A percentile compares a stretch with the other conserved stretches of the same genome.
phyloP scores from a whole-genome alignment of 805 yeast genomes.

The Barnettozyma vustinii region DNA sequence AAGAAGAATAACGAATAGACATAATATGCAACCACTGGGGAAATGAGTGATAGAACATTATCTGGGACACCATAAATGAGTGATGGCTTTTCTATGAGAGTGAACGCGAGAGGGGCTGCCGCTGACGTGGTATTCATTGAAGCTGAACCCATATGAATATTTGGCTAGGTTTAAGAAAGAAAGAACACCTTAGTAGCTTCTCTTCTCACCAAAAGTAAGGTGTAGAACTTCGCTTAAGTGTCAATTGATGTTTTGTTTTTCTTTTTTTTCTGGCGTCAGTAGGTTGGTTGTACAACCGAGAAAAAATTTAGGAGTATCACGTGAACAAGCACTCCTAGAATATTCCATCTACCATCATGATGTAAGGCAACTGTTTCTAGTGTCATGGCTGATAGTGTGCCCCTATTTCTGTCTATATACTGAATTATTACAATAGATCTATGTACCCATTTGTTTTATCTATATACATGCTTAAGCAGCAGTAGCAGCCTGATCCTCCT shows the following conservation, averaged over 20 bases:
- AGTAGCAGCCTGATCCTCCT: background rate
- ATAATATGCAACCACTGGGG: conserved; percentile 88
- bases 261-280: background rate
- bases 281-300: too few species aligned
- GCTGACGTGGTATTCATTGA: background rate
- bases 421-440: background rate
- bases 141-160: background rate
- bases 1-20: conserved; percentile 66
- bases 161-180: background rate
- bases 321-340: background rate
- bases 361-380: too few species aligned
- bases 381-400: too few species aligned
- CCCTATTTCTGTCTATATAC: too few species aligned
- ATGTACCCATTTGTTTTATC: background rate
- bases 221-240: background rate
- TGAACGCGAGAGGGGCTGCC: background rate
- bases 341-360: too few species aligned
- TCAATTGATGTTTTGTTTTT: background rate
- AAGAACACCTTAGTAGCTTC: background rate
- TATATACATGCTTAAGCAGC: conserved; percentile 1
- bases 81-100: conserved; percentile 28
- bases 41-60: conserved; percentile 59
- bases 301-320: background rate
- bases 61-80: conserved; percentile 64
- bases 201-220: too few species aligned